A percentile compares a stretch with the other conserved stretches of the same genome.
These are phyloP conservation scores for Fomitopsis betulina DNA, from an alignment of 1,284 basidiomycete genomes.

Conservation along the genomic window DNA sequence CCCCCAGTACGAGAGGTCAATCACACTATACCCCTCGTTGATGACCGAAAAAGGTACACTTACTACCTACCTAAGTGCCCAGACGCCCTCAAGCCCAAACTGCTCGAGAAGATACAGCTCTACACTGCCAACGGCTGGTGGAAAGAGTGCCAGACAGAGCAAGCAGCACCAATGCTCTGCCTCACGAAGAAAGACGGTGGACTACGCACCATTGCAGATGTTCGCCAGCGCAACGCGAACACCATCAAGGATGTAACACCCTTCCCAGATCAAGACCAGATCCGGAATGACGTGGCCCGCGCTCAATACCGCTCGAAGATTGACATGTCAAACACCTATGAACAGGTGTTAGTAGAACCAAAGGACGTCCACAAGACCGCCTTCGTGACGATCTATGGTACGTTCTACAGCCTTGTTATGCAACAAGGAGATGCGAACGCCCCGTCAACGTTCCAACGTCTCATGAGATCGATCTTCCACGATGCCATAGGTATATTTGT, in stretches of 20 bases:
- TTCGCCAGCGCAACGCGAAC: slow-evolving; percentile 22
- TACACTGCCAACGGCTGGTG: slow-evolving; percentile 24
- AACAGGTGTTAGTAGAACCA: slow-evolving; percentile 8
- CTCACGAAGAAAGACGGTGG: slow-evolving; percentile 20
- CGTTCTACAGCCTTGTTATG: slow-evolving; percentile 28
- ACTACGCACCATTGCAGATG: slow-evolving; percentile 13
- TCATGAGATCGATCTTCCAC: slow-evolving; percentile 30
- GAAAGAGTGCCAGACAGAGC: slow-evolving; percentile 4
- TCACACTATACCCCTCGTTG: slow-evolving; percentile 23
- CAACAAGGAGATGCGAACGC: slow-evolving; percentile 32
- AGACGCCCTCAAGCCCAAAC: slow-evolving; percentile 12
- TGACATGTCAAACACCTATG: slow-evolving; percentile 26
- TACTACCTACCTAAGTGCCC: slow-evolving; percentile 21
- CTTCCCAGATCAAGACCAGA: slow-evolving; percentile 29
- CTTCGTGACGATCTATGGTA: slow-evolving; percentile 23
- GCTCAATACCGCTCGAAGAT: slow-evolving; percentile 23
- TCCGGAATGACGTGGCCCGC: slow-evolving; percentile 21
- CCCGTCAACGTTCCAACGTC: slow-evolving; percentile 27
- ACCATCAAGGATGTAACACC: slow-evolving; percentile 26
- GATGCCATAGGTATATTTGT: slow-evolving; percentile 25
- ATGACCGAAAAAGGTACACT: slow-evolving; percentile 18
- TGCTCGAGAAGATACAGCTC: slow-evolving; percentile 19
- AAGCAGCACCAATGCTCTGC: slow-evolving; percentile 19
- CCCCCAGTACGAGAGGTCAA: slow-evolving; percentile 20
- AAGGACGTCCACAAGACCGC: slow-evolving; percentile 5